phyloP scores from a whole-genome alignment of 2,329 filamentous ascomycete species.

The Aspergillus hortae region DNA sequence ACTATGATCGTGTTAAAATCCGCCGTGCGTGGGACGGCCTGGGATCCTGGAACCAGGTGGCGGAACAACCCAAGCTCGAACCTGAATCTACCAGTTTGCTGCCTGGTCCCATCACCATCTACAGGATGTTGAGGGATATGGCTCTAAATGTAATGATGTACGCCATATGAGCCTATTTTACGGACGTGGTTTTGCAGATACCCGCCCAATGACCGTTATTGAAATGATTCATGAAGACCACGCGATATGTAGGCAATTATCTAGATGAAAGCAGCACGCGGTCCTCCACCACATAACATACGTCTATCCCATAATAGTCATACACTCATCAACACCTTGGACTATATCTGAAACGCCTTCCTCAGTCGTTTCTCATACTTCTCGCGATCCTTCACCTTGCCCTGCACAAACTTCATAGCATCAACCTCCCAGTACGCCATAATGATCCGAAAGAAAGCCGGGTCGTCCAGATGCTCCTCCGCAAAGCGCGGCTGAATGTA shows the following conservation, averaged over 20 bases:
- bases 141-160: too few relatives aligned
- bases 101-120: too few relatives aligned
- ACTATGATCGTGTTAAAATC: not conserved
- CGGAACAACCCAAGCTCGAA: too few relatives aligned
- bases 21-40: not conserved
- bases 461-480: not conserved
- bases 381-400: not conserved
- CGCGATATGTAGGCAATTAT: too few relatives aligned
- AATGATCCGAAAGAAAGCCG: not conserved
- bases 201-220: too few relatives aligned
- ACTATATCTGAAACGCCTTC: constrained; percentile 1
- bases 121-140: too few relatives aligned
- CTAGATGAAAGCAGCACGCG: not conserved
- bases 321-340: not conserved
- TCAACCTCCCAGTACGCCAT: not conserved
- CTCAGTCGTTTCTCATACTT: not conserved
- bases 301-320: not conserved
- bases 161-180: too few relatives aligned
- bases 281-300: not conserved
- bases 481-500: constrained; percentile 1
- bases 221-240: too few relatives aligned
- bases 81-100: too few relatives aligned
- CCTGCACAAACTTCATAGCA: not conserved
- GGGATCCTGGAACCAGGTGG: not conserved
- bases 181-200: too few relatives aligned